Percentiles rank a stretch among this genome's conserved stretches.
phyloP scores from a whole-genome alignment of 225 moss, liverwort and hornwort genomes.

The Straminergon stramineum region DNA sequence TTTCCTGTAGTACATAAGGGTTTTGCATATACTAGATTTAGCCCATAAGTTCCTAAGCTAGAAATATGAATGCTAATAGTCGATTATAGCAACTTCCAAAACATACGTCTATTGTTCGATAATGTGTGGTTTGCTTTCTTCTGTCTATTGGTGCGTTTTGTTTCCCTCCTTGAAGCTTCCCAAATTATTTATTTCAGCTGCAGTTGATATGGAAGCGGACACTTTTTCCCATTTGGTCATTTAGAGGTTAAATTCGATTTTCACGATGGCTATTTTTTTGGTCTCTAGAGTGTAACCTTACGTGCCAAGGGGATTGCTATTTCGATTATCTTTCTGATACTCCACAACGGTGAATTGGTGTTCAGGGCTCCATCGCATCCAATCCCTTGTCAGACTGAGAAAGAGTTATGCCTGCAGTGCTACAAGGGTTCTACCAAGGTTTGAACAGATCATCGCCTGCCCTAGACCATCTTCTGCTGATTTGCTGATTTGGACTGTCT shows the following conservation, averaged over 20 bases:
- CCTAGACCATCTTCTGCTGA: background rate
- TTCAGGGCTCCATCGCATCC: slow-evolving; percentile 42
- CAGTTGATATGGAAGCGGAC: background rate
- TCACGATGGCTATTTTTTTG: background rate
- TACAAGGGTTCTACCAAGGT: slow-evolving; percentile 42
- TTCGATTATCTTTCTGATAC: background rate
- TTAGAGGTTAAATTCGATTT: background rate
- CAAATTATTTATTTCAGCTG: background rate
- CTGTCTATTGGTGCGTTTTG: background rate
- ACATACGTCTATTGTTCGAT: background rate
- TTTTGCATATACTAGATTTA: background rate
- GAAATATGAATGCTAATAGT: background rate
- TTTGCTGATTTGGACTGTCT: background rate
- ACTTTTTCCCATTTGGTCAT: background rate
- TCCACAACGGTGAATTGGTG: background rate
- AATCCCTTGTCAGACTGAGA: slow-evolving; percentile 40
- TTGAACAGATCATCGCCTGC: background rate
- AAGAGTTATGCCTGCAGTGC: slow-evolving; percentile 46
- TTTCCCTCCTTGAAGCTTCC: background rate
- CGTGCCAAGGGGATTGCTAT: background rate
- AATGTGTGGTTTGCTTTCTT: background rate
- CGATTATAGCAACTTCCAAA: background rate
- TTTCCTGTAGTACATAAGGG: background rate
- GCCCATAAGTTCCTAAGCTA: background rate
- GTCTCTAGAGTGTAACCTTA: background rate